phyloP scores from a whole-genome alignment of 768 basidiomycete genomes.

The Tephrocybe sp. region DNA sequence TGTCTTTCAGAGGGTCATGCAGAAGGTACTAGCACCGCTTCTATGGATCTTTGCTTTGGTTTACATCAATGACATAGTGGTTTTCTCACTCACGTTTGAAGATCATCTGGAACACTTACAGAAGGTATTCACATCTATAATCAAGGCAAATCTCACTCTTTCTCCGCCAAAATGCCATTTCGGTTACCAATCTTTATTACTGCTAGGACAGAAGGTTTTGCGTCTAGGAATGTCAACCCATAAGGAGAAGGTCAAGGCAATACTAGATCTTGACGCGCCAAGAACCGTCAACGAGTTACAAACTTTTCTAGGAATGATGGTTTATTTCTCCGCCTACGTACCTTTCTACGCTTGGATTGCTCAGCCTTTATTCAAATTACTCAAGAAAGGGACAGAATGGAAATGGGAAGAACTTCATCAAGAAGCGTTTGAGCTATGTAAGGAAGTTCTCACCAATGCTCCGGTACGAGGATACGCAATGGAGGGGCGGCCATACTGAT shows the following conservation, averaged over 20 bases:
- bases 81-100: conserved; percentile 23
- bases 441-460: conserved; percentile 26
- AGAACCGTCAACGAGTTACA: background rate
- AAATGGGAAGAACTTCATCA: no score
- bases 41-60: conserved; percentile 38
- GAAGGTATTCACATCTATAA: conserved; percentile 16
- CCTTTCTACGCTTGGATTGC: no score
- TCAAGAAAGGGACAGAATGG: no score
- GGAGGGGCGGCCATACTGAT: conserved; percentile 26
- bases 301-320: no score
- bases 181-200: conserved; percentile 28
- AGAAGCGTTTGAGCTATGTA: no score
- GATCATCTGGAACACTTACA: conserved; percentile 28
- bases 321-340: no score
- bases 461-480: conserved; percentile 31
- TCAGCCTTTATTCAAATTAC: no score
- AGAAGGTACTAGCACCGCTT: conserved; percentile 29
- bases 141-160: conserved; percentile 27
- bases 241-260: no score
- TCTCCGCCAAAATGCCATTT: conserved; percentile 35
- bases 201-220: conserved; percentile 40
- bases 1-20: conserved; percentile 42
- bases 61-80: conserved; percentile 38
- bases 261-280: no score
- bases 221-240: no score